Conservation (phyloP, 1,284 basidiomycete species). For the Ustilago bromivora region DNA sequence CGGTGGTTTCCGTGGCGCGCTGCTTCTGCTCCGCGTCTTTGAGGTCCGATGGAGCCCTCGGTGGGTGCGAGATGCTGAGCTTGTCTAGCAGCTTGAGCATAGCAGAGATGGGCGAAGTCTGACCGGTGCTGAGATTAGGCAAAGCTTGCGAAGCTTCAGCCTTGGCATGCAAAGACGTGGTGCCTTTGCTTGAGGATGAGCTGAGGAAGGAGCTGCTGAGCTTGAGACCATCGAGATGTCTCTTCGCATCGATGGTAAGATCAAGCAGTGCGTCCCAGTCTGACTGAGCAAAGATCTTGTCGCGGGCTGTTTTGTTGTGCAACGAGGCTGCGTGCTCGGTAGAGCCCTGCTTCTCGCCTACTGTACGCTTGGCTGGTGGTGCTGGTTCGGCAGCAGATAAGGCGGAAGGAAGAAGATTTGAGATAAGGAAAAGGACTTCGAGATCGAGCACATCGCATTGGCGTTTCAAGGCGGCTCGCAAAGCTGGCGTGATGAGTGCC, state of each 20-base stretch:
- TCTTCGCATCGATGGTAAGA: slow-evolving; percentile 56
- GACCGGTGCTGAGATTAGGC: slow-evolving; percentile 4
- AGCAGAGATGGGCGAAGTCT: slow-evolving; percentile 29
- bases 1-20: slow-evolving; percentile 16
- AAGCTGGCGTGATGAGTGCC: slow-evolving; percentile 57
- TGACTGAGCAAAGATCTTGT: slow-evolving; percentile 24
- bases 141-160: slow-evolving; percentile 11
- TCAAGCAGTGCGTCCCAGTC: slow-evolving; percentile 67
- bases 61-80: slow-evolving; percentile 33
- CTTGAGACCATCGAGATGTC: slow-evolving; percentile 61
- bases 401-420: slow-evolving; percentile 53
- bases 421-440: slow-evolving; percentile 60
- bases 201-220: slow-evolving; percentile 24
- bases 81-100: slow-evolving; percentile 46
- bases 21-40: slow-evolving; percentile 22
- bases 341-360: slow-evolving; percentile 13
- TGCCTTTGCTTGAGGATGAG: slow-evolving; percentile 10
- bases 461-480: slow-evolving; percentile 60
- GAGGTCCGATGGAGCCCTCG: slow-evolving; percentile 17
- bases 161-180: slow-evolving; percentile 8
- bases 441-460: slow-evolving; percentile 61
- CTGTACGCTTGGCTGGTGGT: slow-evolving; percentile 8
- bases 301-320: slow-evolving; percentile 5
- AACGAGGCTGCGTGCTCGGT: slow-evolving; percentile 8
- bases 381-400: slow-evolving; percentile 5